Evolutionary conservation across 1,139 yeast genomes (phyloP), one percentile per base, ranked within the genome.

Genomic region (Kodamaea fungicola): DNA sequence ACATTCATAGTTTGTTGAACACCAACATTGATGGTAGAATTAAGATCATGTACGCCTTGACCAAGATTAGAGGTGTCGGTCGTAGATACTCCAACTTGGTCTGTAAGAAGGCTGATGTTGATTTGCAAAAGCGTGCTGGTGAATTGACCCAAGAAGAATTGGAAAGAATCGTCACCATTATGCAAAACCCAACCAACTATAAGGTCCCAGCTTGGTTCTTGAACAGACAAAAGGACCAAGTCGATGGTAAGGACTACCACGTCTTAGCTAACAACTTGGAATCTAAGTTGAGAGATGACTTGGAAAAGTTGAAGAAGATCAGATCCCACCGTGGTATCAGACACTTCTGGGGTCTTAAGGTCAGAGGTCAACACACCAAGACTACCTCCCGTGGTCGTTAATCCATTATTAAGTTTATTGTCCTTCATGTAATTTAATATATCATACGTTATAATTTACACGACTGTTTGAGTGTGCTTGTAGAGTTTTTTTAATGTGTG

Each of bases 21-120:
- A 94, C 99, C 80, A 94, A 94, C 90, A 96, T 94, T 73, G 99
- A 94, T 78, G 99, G 99, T 85, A 89, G 95, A 88, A 90, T 90
- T 83, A 94, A 94, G 86, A 84, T 94, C 76, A 94, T 92, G 94
- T 94, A 89, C 87, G 99, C 99, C 74, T 82, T 94, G 80, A 90
- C 98, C 83, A 87, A 90, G 78, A 94, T 94, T 70, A 87, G 96
- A 82, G 99, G 99, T 88, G 97, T 94, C 69, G 98, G 98, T 79
- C 95, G 97, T 78, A 95, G 99, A 81, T 94, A 92, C 87, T 82
- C 98, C 76, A 94, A 92, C 92, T 82, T 94, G 80, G 96, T 92
- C 70, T 94, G 97, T 83, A 94, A 94, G 87, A 94, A 90, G 84
- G 99, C 99, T 65, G 99, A 92, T 81, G 95, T 92, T 70, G 95